These are phyloP conservation scores for Entomophthora muscae DNA, from an alignment of 371 early-diverging fungal species.

Conservation along the genomic window DNA sequence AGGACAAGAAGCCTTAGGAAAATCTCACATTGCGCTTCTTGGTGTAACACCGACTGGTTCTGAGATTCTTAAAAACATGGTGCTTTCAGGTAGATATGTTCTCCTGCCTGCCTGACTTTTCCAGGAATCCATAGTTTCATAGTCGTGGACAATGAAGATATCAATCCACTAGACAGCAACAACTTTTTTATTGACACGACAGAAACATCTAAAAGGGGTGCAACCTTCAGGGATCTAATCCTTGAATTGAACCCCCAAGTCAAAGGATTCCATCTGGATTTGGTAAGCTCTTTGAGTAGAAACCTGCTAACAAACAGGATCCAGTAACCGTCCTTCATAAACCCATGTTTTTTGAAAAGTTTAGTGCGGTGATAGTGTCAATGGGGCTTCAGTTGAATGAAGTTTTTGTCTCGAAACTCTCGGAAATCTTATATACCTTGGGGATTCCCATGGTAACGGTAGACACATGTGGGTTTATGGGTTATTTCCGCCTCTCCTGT, in stretches of 20 bases:
- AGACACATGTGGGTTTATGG: constrained; percentile 49
- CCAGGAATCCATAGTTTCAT: constrained; percentile 77
- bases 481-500: constrained; percentile 41
- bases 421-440: constrained; percentile 32
- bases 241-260: constrained; percentile 76
- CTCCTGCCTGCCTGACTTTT: background rate
- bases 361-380: too few species aligned
- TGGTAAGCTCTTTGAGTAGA: too few species aligned
- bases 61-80: constrained; percentile 83
- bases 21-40: constrained; percentile 61
- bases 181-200: constrained; percentile 84
- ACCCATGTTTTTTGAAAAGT: too few species aligned
- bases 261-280: too few species aligned
- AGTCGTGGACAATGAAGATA: constrained; percentile 49
- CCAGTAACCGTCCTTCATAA: too few species aligned
- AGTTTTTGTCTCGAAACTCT: constrained; percentile 27
- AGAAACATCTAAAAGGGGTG: constrained; percentile 29
- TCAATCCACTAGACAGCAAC: constrained; percentile 46
- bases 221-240: constrained; percentile 40
- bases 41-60: constrained; percentile 68
- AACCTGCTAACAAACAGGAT: too few species aligned
- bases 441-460: constrained; percentile 49
- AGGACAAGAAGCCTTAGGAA: constrained; percentile 78
- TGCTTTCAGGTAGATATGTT: constrained; percentile 63
- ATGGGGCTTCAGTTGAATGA: constrained; percentile 38